Evolutionary conservation across 176 grass and related monocot species (phyloP).

Genomic region (Triticum monococcum): DNA sequence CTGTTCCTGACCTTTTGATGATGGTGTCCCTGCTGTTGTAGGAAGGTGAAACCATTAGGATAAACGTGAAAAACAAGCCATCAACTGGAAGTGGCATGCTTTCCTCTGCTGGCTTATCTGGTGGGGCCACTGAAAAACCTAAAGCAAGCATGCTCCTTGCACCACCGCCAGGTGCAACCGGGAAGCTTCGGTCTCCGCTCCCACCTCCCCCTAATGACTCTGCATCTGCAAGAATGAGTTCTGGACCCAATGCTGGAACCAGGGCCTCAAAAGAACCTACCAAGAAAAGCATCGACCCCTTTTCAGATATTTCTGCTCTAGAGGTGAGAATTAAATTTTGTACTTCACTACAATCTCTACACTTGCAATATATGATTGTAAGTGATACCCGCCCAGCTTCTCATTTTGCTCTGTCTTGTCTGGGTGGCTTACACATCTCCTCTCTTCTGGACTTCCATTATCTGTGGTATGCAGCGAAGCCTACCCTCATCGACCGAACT

Average conservation of each 20-base stretch:
- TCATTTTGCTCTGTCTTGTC: neutral
- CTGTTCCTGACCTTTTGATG: slow-evolving; percentile 27
- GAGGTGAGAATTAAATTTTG: slow-evolving; percentile 55
- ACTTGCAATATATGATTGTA: neutral
- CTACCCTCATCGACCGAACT: slow-evolving; percentile 53
- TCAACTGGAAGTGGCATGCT: slow-evolving; percentile 79
- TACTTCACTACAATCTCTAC: neutral
- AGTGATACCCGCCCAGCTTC: neutral
- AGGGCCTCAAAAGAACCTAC: slow-evolving; percentile 44
- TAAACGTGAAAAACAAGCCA: slow-evolving; percentile 95
- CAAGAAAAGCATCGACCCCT: slow-evolving; percentile 53
- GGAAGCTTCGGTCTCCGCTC: slow-evolving; percentile 83
- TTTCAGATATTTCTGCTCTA: slow-evolving; percentile 91
- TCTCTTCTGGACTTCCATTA: slow-evolving; percentile 12
- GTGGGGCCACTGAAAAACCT: slow-evolving; percentile 49
- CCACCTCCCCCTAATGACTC: slow-evolving; percentile 94
- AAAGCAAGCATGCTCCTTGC: slow-evolving; percentile 66
- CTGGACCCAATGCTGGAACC: slow-evolving; percentile 43
- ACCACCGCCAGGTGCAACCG: slow-evolving; percentile 66
- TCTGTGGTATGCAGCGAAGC: slow-evolving; percentile 58
- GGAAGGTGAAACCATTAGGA: slow-evolving; percentile 99
- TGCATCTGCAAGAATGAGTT: slow-evolving; percentile 72
- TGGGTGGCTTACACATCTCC: neutral
- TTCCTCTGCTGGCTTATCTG: slow-evolving; percentile 67
- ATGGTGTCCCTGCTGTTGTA: slow-evolving; percentile 30